Evolutionary conservation across 306 rosid genomes (phyloP).

Genomic region (Bauhinia variegata): DNA sequence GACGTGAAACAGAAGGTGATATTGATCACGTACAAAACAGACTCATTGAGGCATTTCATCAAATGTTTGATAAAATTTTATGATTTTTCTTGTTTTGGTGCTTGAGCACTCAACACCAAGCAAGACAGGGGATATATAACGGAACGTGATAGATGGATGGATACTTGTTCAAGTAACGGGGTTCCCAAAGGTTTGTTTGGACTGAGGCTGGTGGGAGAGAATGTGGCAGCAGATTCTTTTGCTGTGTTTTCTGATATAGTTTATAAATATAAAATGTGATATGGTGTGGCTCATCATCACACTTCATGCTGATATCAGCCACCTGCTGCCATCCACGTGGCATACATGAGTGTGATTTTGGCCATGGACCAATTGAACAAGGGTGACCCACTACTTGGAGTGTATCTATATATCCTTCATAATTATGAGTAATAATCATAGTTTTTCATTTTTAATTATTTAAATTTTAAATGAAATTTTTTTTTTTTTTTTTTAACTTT

Average conservation of each 20-base stretch:
- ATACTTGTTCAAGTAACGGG: slow-evolving; percentile 32
- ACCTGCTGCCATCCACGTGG: slow-evolving; percentile 63
- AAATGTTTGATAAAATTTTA: slow-evolving; percentile 9
- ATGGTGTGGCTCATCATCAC: slow-evolving; percentile 62
- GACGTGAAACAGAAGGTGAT: slow-evolving; percentile 57
- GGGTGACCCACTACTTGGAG: slow-evolving; percentile 50
- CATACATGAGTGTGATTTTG: slow-evolving; percentile 57
- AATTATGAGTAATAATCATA: slow-evolving; percentile 47
- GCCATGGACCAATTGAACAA: slow-evolving; percentile 53
- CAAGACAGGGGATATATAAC: slow-evolving; percentile 52
- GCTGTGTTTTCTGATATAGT: neutral
- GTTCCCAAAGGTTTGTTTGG: slow-evolving; percentile 26
- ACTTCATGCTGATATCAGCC: slow-evolving; percentile 93
- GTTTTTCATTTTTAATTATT: slow-evolving; percentile 2
- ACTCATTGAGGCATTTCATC: slow-evolving; percentile 14
- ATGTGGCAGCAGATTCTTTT: slow-evolving; percentile 19
- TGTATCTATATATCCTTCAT: slow-evolving; percentile 48
- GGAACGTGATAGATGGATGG: slow-evolving; percentile 42
- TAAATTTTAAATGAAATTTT: slow-evolving; percentile 38
- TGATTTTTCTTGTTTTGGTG: neutral
- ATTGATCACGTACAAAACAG: slow-evolving; percentile 29
- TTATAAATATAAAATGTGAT: neutral
- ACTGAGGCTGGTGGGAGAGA: slow-evolving; percentile 10
- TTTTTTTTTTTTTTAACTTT: no score
- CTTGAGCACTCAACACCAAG: slow-evolving; percentile 33